Conservation (phyloP, 139 green algal genomes). For the Chlamydomonas schloesseri region DNA sequence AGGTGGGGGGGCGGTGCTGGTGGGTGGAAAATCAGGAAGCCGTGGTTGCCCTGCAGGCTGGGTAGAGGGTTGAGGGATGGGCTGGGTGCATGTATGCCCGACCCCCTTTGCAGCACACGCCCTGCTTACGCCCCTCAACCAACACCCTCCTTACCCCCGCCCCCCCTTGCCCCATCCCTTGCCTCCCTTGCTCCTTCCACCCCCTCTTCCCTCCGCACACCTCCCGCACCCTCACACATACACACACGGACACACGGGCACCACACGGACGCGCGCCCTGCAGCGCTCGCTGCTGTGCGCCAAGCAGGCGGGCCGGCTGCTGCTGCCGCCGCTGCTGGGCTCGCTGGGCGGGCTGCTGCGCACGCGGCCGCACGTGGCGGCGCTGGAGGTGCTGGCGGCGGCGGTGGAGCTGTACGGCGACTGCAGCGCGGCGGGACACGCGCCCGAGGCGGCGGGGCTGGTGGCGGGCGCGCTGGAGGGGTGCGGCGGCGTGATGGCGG, state of each 20-base stretch:
- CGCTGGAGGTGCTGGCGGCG: slow-evolving; percentile 62
- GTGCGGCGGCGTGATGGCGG: neutral
- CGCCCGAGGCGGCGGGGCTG: slow-evolving; percentile 54
- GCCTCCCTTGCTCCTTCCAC: too few relatives aligned
- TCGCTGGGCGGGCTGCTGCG: slow-evolving; percentile 6
- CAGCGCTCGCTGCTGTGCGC: slow-evolving; percentile 54
- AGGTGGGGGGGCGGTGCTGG: too few relatives aligned
- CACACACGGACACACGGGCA: too few relatives aligned
- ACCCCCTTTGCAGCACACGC: too few relatives aligned
- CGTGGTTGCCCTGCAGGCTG: too few relatives aligned
- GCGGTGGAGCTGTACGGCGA: slow-evolving; percentile 70
- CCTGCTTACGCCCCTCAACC: too few relatives aligned
- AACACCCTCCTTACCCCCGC: too few relatives aligned
- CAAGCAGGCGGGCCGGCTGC: slow-evolving; percentile 38
- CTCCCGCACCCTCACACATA: neutral
- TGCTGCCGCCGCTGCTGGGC: slow-evolving; percentile 67
- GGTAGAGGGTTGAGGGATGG: too few relatives aligned
- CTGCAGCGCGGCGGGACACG: slow-evolving; percentile 40
- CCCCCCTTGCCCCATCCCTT: too few relatives aligned
- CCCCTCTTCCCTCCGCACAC: too few relatives aligned
- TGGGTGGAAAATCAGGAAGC: too few relatives aligned
- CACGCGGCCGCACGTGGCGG: slow-evolving; percentile 35
- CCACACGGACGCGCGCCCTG: neutral
- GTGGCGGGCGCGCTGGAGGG: neutral
- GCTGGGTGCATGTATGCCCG: too few relatives aligned